Conservation (phyloP, 371 early-diverging fungal genomes). For the Mucor lusitanicus region DNA sequence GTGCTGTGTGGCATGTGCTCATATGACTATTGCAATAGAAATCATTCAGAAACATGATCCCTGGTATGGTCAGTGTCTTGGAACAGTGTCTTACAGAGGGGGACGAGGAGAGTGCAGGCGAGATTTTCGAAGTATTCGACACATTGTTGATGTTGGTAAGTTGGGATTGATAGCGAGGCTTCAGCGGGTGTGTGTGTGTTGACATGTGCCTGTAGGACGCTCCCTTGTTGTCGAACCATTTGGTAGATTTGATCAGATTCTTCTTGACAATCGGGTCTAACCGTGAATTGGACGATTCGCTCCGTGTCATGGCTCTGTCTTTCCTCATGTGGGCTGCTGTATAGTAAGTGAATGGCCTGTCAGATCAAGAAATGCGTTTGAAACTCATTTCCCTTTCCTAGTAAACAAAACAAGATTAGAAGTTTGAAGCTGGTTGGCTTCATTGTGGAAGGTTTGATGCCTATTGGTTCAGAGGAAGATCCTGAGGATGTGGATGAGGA, state of each 20-base stretch:
- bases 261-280: constrained; percentile 73
- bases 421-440: constrained; percentile 77
- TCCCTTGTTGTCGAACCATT: constrained; percentile 76
- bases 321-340: constrained; percentile 84
- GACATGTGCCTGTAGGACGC: constrained; percentile 54
- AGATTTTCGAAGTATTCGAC: constrained; percentile 87
- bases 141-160: constrained; percentile 65
- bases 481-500: constrained; percentile 87
- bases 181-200: no score
- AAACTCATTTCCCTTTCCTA: constrained; percentile 17
- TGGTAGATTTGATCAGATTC: constrained; percentile 79
- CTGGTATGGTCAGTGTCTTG: constrained; percentile 83
- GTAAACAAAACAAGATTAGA: constrained; percentile 79
- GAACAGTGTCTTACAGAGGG: constrained; percentile 68
- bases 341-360: constrained; percentile 59
- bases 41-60: constrained; percentile 71
- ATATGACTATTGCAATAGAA: constrained; percentile 28
- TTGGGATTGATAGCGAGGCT: not conserved
- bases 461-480: constrained; percentile 83
- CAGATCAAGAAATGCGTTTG: not conserved
- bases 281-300: constrained; percentile 60
- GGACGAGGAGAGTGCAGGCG: constrained; percentile 74
- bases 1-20: not conserved
- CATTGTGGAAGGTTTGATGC: constrained; percentile 78
- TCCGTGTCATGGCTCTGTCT: constrained; percentile 82